Evolutionary conservation across 1,139 yeast genomes (phyloP), one percentile per base, ranked within the genome.

Genomic region (Geotrichum macrosporum): DNA sequence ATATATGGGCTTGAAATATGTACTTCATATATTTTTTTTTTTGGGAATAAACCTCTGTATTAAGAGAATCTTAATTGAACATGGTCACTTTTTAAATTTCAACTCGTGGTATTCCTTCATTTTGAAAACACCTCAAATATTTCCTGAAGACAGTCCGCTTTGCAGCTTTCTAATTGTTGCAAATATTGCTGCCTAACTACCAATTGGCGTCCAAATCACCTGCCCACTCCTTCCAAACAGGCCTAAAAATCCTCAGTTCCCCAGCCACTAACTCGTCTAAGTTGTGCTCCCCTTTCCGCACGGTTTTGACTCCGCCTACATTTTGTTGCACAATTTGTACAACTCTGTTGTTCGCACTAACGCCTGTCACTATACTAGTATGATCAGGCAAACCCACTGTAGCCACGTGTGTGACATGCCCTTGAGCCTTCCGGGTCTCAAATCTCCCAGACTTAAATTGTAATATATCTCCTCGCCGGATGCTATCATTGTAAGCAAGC

Each of bases 301-400:
- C 88, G 5, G 61, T 60, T 48, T 73, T 69, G 13, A 67, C 69
- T 0, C 80, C 80, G 37, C 73, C 73, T 13, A 75, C 76, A 57
- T 82, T 81, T 59, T 81, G 88, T 53, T 82, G 84, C 1, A 77
- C 67, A n/a, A 81, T 72, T 12, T 60, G 56, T 9, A 80, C 53
- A 1, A 53, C 46, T 3, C 67, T 66, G 10, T 60, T 68, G 10
- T 53, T 53, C 1, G 55, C 61, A 8, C 57, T 51, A 9, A 60
- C 64, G 6, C 56, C 57, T n/a, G 74, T 57, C 1, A 81, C 81
- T 15, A 82, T 73, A 0, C 84, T 68, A 0, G 89, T 82, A 59
- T 82, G 89, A 60, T 81, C 77, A 1, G 89, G 89, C 6, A 70
- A 69, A 0, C 89, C 89, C 68, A 69, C 53, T 42, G 58, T 41